Evolutionary conservation across 352 stramenopile species (phyloP).

Genomic region (Globisporangium sylvaticum): DNA sequence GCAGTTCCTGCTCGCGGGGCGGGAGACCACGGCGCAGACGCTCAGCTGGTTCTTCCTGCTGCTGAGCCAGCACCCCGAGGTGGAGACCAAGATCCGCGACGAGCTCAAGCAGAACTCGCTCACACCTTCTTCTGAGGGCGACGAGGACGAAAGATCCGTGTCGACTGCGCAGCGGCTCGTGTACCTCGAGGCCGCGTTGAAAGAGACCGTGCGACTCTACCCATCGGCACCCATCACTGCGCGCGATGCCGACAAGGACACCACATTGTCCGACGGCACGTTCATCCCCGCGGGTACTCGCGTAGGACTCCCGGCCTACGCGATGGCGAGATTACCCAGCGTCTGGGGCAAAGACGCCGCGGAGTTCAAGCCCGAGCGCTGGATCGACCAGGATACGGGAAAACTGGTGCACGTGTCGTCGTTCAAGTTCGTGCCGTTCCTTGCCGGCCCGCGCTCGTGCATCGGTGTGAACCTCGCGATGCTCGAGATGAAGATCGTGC

Average conservation of each 20-base stretch:
- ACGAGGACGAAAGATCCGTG: constrained; percentile 17
- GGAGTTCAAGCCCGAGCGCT: constrained; percentile 48
- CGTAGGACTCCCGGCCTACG: constrained; percentile 49
- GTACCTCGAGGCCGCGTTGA: constrained; percentile 57
- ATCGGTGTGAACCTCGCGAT: constrained; percentile 18
- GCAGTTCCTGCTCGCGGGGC: constrained; percentile 39
- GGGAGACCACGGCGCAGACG: constrained; percentile 53
- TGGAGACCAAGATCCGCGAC: constrained; percentile 28
- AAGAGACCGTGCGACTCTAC: constrained; percentile 63
- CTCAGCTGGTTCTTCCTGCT: constrained; percentile 59
- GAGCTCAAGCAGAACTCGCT: constrained; percentile 21
- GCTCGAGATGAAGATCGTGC: constrained; percentile 44
- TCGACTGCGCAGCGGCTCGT: constrained; percentile 40
- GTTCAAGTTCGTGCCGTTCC: too few species aligned
- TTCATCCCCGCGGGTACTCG: constrained; percentile 44
- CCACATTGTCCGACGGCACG: constrained; percentile 65
- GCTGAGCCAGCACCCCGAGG: constrained; percentile 38
- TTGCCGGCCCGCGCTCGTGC: too few species aligned
- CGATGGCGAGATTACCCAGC: constrained; percentile 39
- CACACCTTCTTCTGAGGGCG: neutral
- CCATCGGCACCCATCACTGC: constrained; percentile 44
- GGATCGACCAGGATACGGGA: constrained; percentile 37
- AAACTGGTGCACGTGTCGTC: constrained; percentile 17
- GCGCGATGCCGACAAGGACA: constrained; percentile 27
- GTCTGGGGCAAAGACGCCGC: constrained; percentile 62